phyloP scores from a whole-genome alignment of 139 green algal genomes.

The Ulvella scutata region DNA sequence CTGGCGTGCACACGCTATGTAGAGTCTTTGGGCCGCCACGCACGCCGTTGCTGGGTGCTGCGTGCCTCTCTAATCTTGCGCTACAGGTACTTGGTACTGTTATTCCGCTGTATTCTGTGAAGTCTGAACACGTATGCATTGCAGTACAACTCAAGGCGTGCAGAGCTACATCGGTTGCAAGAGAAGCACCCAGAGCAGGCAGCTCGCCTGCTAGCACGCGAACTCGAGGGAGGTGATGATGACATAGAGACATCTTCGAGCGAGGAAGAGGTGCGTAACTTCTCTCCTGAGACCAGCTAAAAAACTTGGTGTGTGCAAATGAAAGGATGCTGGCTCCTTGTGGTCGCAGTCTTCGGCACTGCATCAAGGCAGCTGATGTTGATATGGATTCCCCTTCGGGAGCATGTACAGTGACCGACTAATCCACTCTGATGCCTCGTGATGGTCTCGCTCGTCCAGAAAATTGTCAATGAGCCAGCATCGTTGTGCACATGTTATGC shows the following conservation, averaged over 20 bases:
- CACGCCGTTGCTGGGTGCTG: background rate
- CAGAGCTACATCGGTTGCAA: conserved; percentile 63
- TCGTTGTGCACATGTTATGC: background rate
- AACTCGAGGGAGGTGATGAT: conserved; percentile 2
- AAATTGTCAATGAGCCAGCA: background rate
- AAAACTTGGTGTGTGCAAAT: background rate
- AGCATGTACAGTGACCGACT: background rate
- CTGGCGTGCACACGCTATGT: background rate
- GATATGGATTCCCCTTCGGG: background rate
- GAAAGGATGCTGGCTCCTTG: too few relatives aligned
- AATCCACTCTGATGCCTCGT: background rate
- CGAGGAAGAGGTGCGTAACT: conserved; percentile 11
- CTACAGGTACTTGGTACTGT: background rate
- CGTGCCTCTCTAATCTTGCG: background rate
- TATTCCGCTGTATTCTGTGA: background rate
- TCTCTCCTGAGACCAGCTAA: too few relatives aligned
- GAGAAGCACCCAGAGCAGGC: conserved; percentile 58
- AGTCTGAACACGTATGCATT: too few relatives aligned
- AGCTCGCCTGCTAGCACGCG: conserved; percentile 18
- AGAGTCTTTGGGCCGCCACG: too few relatives aligned
- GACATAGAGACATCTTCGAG: background rate
- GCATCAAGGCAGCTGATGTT: background rate
- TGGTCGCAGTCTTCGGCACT: too few relatives aligned
- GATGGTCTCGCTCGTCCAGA: background rate
- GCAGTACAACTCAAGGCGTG: conserved; percentile 69